phyloP scores from a whole-genome alignment of 768 basidiomycete genomes.

The Lentinula detonsa region DNA sequence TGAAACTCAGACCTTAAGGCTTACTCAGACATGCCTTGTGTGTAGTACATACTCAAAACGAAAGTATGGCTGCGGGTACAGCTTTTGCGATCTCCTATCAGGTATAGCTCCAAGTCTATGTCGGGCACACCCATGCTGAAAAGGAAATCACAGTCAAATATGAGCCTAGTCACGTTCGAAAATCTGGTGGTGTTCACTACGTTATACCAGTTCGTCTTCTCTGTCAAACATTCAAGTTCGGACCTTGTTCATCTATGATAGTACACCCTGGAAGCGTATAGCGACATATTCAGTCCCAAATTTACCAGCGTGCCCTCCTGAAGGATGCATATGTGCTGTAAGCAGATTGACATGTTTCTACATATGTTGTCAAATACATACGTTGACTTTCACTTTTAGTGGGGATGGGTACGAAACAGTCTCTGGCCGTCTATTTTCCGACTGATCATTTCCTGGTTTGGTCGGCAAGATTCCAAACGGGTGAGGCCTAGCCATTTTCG shows the following conservation, averaged over 20 bases:
- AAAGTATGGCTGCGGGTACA: constrained; percentile 40
- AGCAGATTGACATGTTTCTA: constrained; percentile 8
- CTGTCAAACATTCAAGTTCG: not conserved
- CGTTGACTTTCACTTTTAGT: constrained; percentile 17
- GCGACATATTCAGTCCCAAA: constrained; percentile 35
- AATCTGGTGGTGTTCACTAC: constrained; percentile 40
- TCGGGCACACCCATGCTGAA: not conserved
- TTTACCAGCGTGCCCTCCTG: constrained; percentile 36
- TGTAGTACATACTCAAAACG: constrained; percentile 38
- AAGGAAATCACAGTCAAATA: constrained; percentile 22
- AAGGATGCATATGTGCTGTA: constrained; percentile 38
- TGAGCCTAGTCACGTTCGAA: constrained; percentile 31
- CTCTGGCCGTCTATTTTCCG: not conserved
- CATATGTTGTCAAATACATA: not conserved
- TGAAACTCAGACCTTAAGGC: too few relatives aligned
- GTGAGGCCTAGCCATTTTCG: constrained; percentile 10
- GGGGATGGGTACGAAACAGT: constrained; percentile 32
- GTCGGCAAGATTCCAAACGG: constrained; percentile 17
- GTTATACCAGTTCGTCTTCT: constrained; percentile 26
- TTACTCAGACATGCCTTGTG: not conserved
- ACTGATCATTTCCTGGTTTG: not conserved
- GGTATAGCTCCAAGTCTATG: constrained; percentile 8
- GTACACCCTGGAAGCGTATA: constrained; percentile 37
- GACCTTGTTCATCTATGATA: constrained; percentile 9
- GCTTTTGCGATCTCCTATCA: constrained; percentile 40